Evolutionary conservation across 2,329 filamentous ascomycete species (phyloP), one percentile per base, ranked within the genome.

Genomic region (Helicocarpus griseus): DNA sequence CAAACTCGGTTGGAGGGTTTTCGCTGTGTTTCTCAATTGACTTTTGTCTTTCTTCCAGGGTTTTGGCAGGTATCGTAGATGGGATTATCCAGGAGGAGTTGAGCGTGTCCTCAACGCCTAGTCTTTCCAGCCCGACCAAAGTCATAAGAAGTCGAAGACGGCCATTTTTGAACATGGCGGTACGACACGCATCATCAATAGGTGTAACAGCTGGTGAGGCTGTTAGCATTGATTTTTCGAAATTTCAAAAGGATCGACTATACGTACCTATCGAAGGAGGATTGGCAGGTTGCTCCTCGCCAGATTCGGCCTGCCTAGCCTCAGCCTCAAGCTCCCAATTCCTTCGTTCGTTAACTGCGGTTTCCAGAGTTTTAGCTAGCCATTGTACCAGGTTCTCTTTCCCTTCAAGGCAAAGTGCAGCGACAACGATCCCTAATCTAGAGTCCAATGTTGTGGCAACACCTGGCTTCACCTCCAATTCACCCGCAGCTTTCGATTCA

Each of bases 81-180:
- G 89, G 86, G 38, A 97, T 76, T 40, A 87, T 72, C 93, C 93
- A 97, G 0, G 77, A 73, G 1, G 86, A 84, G 53, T 91, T 86
- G 0, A 79, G 77, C 3, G 87, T 83, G 62, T 95, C 87, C 39
- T 89, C 83, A 35, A 72, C 66, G 29, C 79, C 80, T 6, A 80
- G 63, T 48, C 83, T 77, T 60, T 85, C 77, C 55, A 94, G 80
- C 0, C 86, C 87, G 17, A 85, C 75, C 0, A 93, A 76, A 1
- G 77, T 84, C 79, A 97, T 85, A 3, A 98, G 78, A 1, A 97
- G 81, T 31, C 90, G 85, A 2, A 97, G 77, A 61, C 91, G 85
- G 8, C 87, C 83, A 67, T 97, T 94, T 64, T 89, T 94, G 73
- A 94, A 94, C 69, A 95, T 83, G 24, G 88, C 85, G 21, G 77